Evolutionary conservation across 2,329 filamentous ascomycete genomes (phyloP), one percentile per base, ranked within the genome.

Genomic region (Talaromyces sp.): DNA sequence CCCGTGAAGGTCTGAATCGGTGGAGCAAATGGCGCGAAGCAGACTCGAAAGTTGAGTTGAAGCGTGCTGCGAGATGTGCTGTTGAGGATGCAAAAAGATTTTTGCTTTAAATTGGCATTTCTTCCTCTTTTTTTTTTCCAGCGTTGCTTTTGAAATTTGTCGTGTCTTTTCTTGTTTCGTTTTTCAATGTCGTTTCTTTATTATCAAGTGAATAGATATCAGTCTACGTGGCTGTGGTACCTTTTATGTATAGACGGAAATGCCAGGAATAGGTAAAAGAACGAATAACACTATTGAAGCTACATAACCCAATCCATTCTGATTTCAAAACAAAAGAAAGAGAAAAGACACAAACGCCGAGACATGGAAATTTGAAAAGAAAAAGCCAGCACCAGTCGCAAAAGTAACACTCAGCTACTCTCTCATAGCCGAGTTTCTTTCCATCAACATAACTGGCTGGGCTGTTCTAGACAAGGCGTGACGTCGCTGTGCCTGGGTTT

Each of bases 1-100:
- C 91, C 0, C 91, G 88, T 68, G 92, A 96, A 70, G 92, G 90
- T 0, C 74, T 96, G 66, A 92, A 93, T 72, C 85, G 87, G 41
- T 96, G 91, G 90, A 90, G 91, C 65, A 85, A 82, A 70, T 97
- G 90, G 73, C 82, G 93, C 14, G 94, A 97, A 78, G 89, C 89
- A 2, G 91, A 96, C 65, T 88, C 92, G 79, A 89, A 91, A 76
- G 84, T 83, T 6, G 79, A 94, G 67, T 75, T 99, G 73, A 99
- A 99, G 82, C 91, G 89, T 77, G 88, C 93, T 75, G 90, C 91
- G 2, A 83, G 92, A 68, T 84, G 87, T 46, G 91, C 87, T 0
- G 92, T 97, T 27, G 83, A 83, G 57, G 88, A 90, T 80, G 83
- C 85, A 46, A 86, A 81, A 70, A 69, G 66, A 32, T 66, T 84